A percentile compares a stretch with the other conserved stretches of the same genome.
Evolutionary conservation across 306 rosid species (phyloP).

Genomic region (Oxytropis ochrocephala): DNA sequence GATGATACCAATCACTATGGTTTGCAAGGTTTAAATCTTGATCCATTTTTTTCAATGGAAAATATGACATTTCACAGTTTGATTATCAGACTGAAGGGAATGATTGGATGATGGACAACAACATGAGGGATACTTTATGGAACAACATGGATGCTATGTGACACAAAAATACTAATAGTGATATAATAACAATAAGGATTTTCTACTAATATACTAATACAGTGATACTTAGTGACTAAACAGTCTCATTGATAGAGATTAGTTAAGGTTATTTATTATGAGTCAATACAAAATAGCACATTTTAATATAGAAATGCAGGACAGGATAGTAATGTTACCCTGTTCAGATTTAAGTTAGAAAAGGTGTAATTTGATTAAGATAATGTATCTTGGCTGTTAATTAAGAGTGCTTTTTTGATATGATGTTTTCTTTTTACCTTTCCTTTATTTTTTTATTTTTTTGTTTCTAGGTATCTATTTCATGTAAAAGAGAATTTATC

Average conservation of each 20-base stretch:
- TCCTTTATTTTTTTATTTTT: not conserved
- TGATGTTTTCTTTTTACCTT: not conserved
- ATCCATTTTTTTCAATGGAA: slow-evolving; percentile 28
- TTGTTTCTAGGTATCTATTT: not conserved
- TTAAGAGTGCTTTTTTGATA: slow-evolving; percentile 17
- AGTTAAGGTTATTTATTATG: not conserved
- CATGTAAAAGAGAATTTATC: slow-evolving; percentile 3
- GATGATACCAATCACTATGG: slow-evolving; percentile 29
- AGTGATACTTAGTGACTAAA: slow-evolving; percentile 15
- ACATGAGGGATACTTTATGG: slow-evolving; percentile 56
- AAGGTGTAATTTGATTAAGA: slow-evolving; percentile 15
- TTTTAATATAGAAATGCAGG: slow-evolving; percentile 13
- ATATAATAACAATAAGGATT: not conserved
- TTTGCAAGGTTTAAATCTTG: slow-evolving; percentile 37
- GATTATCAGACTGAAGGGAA: slow-evolving; percentile 46
- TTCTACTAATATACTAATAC: slow-evolving; percentile 19
- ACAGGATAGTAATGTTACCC: slow-evolving; percentile 15
- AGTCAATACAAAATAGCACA: not conserved
- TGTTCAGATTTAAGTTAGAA: slow-evolving; percentile 21
- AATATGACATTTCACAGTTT: slow-evolving; percentile 37
- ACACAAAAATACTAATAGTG: not conserved
- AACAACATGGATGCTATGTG: slow-evolving; percentile 59
- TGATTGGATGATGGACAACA: slow-evolving; percentile 48
- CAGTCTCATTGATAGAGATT: slow-evolving; percentile 19
- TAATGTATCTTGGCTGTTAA: slow-evolving; percentile 22